phyloP scores from a whole-genome alignment of 345 rosid genomes.

The Populus ilicifolia region DNA sequence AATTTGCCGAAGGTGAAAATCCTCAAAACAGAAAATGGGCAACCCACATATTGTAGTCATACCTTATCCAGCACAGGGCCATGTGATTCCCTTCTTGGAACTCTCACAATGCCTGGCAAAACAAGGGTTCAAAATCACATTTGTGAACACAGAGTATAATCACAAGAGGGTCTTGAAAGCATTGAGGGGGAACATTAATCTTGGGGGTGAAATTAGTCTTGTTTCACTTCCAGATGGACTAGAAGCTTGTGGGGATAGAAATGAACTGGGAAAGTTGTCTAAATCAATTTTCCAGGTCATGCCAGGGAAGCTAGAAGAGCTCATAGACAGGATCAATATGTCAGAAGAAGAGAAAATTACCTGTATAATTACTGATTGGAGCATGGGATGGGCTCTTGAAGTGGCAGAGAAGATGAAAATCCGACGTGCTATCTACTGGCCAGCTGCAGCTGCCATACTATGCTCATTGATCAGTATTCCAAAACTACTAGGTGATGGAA shows the following conservation, averaged over 20 bases:
- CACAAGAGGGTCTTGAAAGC: constrained; percentile 8
- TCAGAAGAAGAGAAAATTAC: neutral
- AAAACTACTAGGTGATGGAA: neutral
- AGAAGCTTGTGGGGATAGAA: neutral
- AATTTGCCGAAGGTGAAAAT: too few species aligned
- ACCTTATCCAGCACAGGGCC: constrained; percentile 22
- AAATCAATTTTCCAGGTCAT: neutral
- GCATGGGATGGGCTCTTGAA: neutral
- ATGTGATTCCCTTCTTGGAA: constrained; percentile 20
- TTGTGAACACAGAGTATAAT: constrained; percentile 6
- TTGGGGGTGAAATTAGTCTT: neutral
- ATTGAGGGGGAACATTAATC: neutral
- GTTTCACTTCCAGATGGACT: constrained; percentile 11
- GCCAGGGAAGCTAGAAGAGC: constrained; percentile 11
- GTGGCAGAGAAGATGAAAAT: neutral
- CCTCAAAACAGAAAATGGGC: neutral
- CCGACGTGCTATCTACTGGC: neutral
- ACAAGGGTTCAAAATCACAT: constrained; percentile 19
- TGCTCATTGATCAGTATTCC: neutral
- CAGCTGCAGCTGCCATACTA: neutral
- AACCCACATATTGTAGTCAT: constrained; percentile 14
- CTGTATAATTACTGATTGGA: neutral
- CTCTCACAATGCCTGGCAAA: constrained; percentile 2
- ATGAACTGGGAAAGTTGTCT: neutral
- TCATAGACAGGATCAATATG: neutral